These are phyloP conservation scores for Spirogloea muscicola DNA, from an alignment of 139 green algal species.

Conservation along the genomic window DNA sequence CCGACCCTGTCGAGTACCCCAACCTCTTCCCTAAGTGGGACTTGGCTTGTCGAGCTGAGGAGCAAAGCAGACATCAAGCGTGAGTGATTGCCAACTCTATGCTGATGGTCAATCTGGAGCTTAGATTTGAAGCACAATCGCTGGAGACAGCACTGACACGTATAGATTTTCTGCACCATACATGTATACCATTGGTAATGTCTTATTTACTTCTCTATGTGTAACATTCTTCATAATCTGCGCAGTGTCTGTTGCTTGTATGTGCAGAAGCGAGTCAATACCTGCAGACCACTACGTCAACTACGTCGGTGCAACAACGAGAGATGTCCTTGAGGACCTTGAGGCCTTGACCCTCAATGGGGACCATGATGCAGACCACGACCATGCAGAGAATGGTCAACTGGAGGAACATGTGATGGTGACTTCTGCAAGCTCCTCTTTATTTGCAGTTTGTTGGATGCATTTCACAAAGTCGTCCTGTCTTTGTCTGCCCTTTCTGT, in stretches of 20 bases:
- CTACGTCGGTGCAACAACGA: background rate
- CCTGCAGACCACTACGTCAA: background rate
- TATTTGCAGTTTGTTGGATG: no score
- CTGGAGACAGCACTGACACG: background rate
- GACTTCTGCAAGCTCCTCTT: no score
- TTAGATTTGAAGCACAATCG: background rate
- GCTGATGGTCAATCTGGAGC: background rate
- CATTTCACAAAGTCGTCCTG: no score
- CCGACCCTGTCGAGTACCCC: conserved; percentile 88
- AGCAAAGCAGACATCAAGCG: conserved; percentile 22
- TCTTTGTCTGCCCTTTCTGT: no score
- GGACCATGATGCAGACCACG: background rate
- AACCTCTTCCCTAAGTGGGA: conserved; percentile 94
- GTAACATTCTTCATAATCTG: background rate
- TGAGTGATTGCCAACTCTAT: background rate
- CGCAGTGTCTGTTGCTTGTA: background rate
- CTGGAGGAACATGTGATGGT: no score
- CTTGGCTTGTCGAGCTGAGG: conserved; percentile 69
- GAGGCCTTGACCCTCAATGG: background rate
- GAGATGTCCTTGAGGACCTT: background rate
- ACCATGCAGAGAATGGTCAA: background rate
- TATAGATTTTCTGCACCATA: conserved; percentile 1
- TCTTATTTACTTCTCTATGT: conserved; percentile 1
- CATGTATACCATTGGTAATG: no score
- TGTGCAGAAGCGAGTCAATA: background rate